A percentile compares a stretch with the other conserved stretches of the same genome.
These are phyloP conservation scores for Clarireedia paspali DNA, from an alignment of 2,329 filamentous ascomycete genomes.

Conservation along the genomic window DNA sequence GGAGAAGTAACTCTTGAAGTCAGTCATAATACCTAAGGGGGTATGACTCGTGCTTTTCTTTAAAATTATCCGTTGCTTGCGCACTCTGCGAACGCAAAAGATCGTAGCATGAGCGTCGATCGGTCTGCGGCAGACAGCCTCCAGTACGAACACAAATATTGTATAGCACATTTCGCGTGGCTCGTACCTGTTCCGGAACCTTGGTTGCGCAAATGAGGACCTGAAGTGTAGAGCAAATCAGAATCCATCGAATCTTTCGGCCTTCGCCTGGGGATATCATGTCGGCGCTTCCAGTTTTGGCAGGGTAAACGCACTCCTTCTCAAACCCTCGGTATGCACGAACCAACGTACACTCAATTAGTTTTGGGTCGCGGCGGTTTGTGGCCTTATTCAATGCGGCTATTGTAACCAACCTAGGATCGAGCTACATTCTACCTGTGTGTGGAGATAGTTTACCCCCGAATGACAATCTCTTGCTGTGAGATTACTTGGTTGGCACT, in stretches of 20 bases:
- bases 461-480: constrained; percentile 18
- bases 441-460: constrained; percentile 16
- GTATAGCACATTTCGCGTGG: constrained; percentile 50
- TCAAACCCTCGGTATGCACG: constrained; percentile 65
- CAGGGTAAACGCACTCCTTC: constrained; percentile 41
- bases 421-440: constrained; percentile 36
- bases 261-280: constrained; percentile 52
- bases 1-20: constrained; percentile 45
- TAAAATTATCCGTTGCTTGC: constrained; percentile 15
- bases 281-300: constrained; percentile 47
- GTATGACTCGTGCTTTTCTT: neutral
- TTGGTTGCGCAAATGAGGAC: constrained; percentile 58
- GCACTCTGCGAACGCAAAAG: constrained; percentile 16
- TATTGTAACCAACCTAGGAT: constrained; percentile 42
- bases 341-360: constrained; percentile 46
- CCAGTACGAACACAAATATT: constrained; percentile 28
- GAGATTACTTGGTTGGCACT: constrained; percentile 13
- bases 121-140: constrained; percentile 24
- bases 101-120: constrained; percentile 14
- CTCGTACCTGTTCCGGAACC: constrained; percentile 52
- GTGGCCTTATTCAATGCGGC: constrained; percentile 44
- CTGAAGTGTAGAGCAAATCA: constrained; percentile 68
- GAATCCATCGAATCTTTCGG: constrained; percentile 70
- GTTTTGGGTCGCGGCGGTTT: constrained; percentile 32
- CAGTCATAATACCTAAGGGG: constrained; percentile 38